phyloP scores from a whole-genome alignment of 768 basidiomycete genomes.

The Boletus sp. region DNA sequence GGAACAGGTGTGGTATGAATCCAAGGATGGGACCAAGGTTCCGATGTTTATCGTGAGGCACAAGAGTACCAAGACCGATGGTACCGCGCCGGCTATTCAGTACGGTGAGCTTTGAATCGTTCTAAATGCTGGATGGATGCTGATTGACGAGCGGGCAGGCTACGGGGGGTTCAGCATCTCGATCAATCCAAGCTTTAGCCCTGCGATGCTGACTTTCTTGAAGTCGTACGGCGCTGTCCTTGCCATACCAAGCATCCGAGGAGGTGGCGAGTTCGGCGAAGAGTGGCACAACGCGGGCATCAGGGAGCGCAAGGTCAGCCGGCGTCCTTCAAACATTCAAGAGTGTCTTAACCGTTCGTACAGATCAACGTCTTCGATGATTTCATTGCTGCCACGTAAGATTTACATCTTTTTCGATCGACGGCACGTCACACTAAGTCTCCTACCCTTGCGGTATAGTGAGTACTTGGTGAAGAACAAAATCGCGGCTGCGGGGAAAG shows the following conservation, averaged over 20 bases:
- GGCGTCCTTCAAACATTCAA: background rate
- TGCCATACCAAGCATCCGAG: constrained; percentile 60
- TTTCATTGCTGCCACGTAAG: constrained; percentile 79
- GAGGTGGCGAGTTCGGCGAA: constrained; percentile 79
- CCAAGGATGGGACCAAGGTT: constrained; percentile 76
- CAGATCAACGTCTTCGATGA: constrained; percentile 78
- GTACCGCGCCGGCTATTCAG: constrained; percentile 73
- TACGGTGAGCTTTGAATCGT: constrained; percentile 49
- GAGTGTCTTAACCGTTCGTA: constrained; percentile 1
- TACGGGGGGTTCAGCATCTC: constrained; percentile 82
- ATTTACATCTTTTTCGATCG: background rate
- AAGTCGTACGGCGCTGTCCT: constrained; percentile 67
- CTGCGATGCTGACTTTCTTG: constrained; percentile 69
- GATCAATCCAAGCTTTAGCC: constrained; percentile 70
- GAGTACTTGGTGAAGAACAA: constrained; percentile 73
- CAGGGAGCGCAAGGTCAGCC: constrained; percentile 62
- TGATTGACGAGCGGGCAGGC: constrained; percentile 37
- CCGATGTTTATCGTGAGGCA: constrained; percentile 87
- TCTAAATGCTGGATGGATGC: background rate
- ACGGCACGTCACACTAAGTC: background rate
- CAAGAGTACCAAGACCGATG: constrained; percentile 66
- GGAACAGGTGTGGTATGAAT: constrained; percentile 76
- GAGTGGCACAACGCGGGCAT: constrained; percentile 80
- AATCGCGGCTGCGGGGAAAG: constrained; percentile 64
- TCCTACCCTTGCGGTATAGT: constrained; percentile 33